These are phyloP conservation scores for Pulicaria dysenterica DNA, from an alignment of 129 eudicot genomes.

Conservation along the genomic window DNA sequence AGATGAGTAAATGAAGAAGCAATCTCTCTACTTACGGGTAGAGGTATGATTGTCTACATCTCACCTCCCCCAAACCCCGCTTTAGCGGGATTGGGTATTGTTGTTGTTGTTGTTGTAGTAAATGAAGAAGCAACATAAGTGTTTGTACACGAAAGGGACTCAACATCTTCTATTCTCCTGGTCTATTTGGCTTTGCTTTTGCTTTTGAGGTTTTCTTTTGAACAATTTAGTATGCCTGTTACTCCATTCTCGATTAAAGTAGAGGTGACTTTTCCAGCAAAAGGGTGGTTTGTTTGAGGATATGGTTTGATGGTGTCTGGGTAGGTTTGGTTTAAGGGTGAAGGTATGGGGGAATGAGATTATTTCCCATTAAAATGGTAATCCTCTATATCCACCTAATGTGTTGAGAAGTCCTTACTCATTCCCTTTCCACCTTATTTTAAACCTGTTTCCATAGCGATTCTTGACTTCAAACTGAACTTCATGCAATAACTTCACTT, in stretches of 20 bases:
- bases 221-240: constrained; percentile 18
- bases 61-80: too few species aligned
- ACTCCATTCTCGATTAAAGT: constrained; percentile 12
- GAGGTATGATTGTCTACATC: too few species aligned
- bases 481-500: neutral
- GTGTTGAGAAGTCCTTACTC: neutral
- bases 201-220: neutral
- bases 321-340: neutral
- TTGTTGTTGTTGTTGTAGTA: too few species aligned
- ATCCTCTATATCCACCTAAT: neutral
- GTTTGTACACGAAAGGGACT: constrained; percentile 16
- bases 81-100: too few species aligned
- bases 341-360: neutral
- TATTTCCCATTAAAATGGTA: neutral
- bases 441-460: neutral
- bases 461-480: neutral
- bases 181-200: constrained; percentile 15
- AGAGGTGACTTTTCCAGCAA: constrained; percentile 9
- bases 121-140: too few species aligned
- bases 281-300: neutral
- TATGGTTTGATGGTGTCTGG: constrained; percentile 1
- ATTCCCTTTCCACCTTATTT: neutral
- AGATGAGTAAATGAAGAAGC: constrained; percentile 3
- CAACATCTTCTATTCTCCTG: constrained; percentile 3
- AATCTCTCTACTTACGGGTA: too few species aligned